phyloP scores from a whole-genome alignment of 768 basidiomycete genomes.

The Leucogyrophana mollusca region DNA sequence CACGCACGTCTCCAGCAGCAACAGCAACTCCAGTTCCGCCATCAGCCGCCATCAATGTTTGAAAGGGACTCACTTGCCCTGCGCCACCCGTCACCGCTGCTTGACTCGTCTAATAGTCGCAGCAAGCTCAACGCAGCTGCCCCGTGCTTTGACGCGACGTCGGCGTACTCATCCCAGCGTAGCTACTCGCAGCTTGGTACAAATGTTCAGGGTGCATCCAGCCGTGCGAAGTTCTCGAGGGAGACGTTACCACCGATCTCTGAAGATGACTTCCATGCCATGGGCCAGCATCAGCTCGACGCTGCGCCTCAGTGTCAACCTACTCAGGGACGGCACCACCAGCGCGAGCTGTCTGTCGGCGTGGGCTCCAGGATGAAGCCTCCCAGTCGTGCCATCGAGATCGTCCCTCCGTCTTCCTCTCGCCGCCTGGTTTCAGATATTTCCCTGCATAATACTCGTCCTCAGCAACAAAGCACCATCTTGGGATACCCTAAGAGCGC shows the following conservation, averaged over 20 bases:
- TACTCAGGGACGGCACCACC: constrained; percentile 3
- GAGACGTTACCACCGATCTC: constrained; percentile 28
- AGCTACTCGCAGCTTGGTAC: too few relatives aligned
- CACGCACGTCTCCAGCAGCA: constrained; percentile 32
- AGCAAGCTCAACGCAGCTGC: constrained; percentile 7
- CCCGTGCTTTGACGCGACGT: constrained; percentile 6
- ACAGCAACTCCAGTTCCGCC: constrained; percentile 14
- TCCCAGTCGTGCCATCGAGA: constrained; percentile 28
- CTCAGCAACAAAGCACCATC: neutral
- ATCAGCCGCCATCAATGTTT: constrained; percentile 4
- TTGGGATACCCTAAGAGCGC: constrained; percentile 1
- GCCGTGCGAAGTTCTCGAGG: constrained; percentile 8
- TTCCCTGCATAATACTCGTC: constrained; percentile 3
- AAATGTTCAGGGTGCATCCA: neutral
- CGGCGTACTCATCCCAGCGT: neutral
- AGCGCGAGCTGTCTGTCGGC: neutral
- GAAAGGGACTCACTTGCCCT: constrained; percentile 3
- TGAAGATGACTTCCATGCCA: constrained; percentile 36
- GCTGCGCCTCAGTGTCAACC: constrained; percentile 5
- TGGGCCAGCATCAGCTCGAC: constrained; percentile 9
- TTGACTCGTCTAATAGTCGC: neutral
- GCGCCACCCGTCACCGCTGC: neutral
- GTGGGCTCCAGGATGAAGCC: constrained; percentile 15
- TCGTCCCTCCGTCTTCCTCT: constrained; percentile 20
- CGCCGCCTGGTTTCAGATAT: constrained; percentile 9